Base-by-base conservation (phyloP, 495 filamentous ascomycete species). In the Aspergillus avenaceus region DNA sequence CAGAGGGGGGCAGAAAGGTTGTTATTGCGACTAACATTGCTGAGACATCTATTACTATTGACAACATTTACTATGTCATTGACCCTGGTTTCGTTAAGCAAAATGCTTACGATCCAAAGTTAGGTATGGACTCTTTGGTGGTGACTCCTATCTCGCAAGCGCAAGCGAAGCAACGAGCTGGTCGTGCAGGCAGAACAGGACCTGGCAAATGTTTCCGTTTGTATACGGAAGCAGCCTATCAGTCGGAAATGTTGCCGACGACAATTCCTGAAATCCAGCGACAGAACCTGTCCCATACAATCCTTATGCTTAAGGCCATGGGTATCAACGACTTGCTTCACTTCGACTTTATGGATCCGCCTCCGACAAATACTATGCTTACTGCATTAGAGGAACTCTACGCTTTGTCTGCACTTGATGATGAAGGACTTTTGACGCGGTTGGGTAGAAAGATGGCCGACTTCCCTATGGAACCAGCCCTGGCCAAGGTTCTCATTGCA, bases 1-100 rank as follows among this genome's bases (percentile, higher is more conserved):
- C 92, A 5, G 79, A 85, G 14, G 93, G 93, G 28, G 86, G 83
- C 37, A 78, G 93, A 45, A 99, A 99, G 69, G 90, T 97, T 13
- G 88, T 99, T 42, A 96, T 99, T 64, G 95, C 93, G 2, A 99
- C 93, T 14, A 99, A 99, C 56, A 99, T 99, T 61, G 93, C 93
- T 0, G 93, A 99, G 61, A 99, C 93, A 0, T 95, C 88, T 13
- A 92, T 99, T 57, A 99, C 93, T 0, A 97, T 99, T 49, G 93
- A 97, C 64, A 84, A 88, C 32, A 95, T 99, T 53, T 95, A 95
- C 72, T 99, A 95, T 65, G 95, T 99, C 26, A 81, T 99, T 29
- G 93, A 99, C 61, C 92, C 93, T 6, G 93, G 93, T 3, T 97
- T 97, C 59, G 91, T 96, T 51, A 99, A 97, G 73, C 91, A 97